Percentiles rank a stretch among this genome's conserved stretches.
phyloP scores from a whole-genome alignment of 2,329 filamentous ascomycete species.

The Fusarium kyushuense region DNA sequence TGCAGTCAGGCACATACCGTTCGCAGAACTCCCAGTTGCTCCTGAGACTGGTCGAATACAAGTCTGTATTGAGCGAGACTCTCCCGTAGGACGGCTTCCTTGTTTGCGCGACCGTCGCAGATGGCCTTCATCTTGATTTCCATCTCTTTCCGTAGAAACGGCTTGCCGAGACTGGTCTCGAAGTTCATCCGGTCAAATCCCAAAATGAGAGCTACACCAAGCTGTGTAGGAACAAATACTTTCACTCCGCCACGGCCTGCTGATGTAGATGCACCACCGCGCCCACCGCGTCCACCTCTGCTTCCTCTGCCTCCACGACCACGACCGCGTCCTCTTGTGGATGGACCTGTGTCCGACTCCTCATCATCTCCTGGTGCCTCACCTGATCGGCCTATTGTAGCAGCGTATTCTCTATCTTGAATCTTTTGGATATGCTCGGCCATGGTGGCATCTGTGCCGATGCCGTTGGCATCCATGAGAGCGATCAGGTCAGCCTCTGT shows the following conservation, averaged over 20 bases:
- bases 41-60: slow-evolving; percentile 85
- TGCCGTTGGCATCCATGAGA: slow-evolving; percentile 98
- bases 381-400: slow-evolving; percentile 65
- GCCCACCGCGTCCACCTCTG: slow-evolving; percentile 50
- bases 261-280: slow-evolving; percentile 58
- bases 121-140: slow-evolving; percentile 97
- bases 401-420: slow-evolving; percentile 88
- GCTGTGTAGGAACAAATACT: slow-evolving; percentile 91
- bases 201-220: slow-evolving; percentile 91
- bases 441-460: slow-evolving; percentile 99
- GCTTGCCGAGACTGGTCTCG: slow-evolving; percentile 92
- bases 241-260: slow-evolving; percentile 68
- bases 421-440: slow-evolving; percentile 98
- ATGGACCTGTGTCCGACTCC: slow-evolving; percentile 53
- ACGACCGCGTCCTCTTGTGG: slow-evolving; percentile 61
- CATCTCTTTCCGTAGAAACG: slow-evolving; percentile 97
- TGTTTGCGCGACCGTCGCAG: slow-evolving; percentile 85
- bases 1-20: slow-evolving; percentile 60
- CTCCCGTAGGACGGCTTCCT: slow-evolving; percentile 80
- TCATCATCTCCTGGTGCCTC: slow-evolving; percentile 54
- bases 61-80: slow-evolving; percentile 88
- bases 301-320: slow-evolving; percentile 60
- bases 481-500: slow-evolving; percentile 96
- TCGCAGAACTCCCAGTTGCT: slow-evolving; percentile 76
- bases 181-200: slow-evolving; percentile 96